Evolutionary conservation across 2,329 filamentous ascomycete species (phyloP).

Genomic region (Diplodia seriata): DNA sequence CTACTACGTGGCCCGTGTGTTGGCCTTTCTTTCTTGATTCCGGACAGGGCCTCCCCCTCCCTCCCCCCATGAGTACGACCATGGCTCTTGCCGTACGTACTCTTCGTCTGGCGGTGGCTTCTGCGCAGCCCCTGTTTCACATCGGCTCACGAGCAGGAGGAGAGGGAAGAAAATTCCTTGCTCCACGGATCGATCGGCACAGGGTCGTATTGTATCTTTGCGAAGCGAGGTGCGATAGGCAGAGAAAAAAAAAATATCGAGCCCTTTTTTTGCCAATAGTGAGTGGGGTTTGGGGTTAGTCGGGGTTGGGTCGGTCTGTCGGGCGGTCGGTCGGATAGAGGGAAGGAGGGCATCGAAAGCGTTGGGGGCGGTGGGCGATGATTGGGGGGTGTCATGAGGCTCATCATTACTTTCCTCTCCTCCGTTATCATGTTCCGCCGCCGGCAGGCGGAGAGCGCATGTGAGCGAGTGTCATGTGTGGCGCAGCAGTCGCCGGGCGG

Average conservation of each 20-base stretch:
- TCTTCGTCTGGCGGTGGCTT: too few relatives aligned
- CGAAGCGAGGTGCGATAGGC: background rate
- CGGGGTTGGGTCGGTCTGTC: background rate
- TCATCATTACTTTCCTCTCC: background rate
- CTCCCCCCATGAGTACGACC: too few relatives aligned
- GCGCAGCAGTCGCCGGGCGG: conserved; percentile 2
- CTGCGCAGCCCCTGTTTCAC: conserved; percentile 15
- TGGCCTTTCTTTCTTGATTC: background rate
- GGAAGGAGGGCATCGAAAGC: conserved; percentile 16
- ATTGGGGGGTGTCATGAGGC: background rate
- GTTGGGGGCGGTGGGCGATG: background rate
- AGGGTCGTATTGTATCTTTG: background rate
- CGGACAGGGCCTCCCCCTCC: too few relatives aligned
- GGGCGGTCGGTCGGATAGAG: background rate
- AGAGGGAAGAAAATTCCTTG: too few relatives aligned
- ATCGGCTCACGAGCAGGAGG: background rate
- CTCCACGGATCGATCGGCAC: background rate
- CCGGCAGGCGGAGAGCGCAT: background rate
- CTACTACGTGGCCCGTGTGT: background rate
- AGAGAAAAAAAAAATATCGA: background rate
- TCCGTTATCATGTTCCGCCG: background rate
- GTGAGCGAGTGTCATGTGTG: background rate
- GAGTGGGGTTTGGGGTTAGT: background rate
- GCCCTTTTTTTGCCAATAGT: too few relatives aligned
- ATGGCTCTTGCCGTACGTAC: background rate